phyloP scores from a whole-genome alignment of 257 asterid genomes.

The Nicotiana otophora region DNA sequence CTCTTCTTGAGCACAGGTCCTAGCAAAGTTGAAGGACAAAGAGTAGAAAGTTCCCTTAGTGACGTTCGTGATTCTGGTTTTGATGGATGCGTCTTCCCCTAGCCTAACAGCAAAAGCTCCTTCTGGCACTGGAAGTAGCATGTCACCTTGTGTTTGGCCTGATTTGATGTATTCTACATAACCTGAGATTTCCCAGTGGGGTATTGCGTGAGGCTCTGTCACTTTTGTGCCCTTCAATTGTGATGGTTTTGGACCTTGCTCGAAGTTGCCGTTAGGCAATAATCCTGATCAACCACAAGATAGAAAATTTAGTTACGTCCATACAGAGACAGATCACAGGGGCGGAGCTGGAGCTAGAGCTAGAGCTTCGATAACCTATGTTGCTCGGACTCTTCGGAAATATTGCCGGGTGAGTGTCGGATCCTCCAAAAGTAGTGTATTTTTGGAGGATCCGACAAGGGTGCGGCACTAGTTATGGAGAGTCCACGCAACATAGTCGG shows the following conservation, averaged over 20 bases:
- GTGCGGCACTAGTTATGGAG: too few relatives aligned
- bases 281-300: conserved; percentile 37
- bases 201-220: conserved; percentile 47
- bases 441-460: too few relatives aligned
- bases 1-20: conserved; percentile 85
- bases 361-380: too few relatives aligned
- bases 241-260: conserved; percentile 51
- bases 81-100: conserved; percentile 72
- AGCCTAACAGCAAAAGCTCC: conserved; percentile 75
- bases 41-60: conserved; percentile 44
- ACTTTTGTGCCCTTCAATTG: conserved; percentile 66
- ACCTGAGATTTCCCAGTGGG: conserved; percentile 65
- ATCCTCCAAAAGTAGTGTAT: too few relatives aligned
- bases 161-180: conserved; percentile 74
- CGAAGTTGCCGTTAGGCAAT: conserved; percentile 77
- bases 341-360: too few relatives aligned
- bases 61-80: conserved; percentile 37
- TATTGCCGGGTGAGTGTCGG: too few relatives aligned
- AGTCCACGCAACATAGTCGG: too few relatives aligned
- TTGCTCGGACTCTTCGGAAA: too few relatives aligned
- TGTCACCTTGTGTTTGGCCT: conserved; percentile 80
- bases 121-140: conserved; percentile 74
- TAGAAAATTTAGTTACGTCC: not conserved
- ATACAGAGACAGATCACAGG: not conserved
- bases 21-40: conserved; percentile 54